phyloP scores from a whole-genome alignment of 192 early-diverging fungal species.

The Haplosporangium gracile region DNA sequence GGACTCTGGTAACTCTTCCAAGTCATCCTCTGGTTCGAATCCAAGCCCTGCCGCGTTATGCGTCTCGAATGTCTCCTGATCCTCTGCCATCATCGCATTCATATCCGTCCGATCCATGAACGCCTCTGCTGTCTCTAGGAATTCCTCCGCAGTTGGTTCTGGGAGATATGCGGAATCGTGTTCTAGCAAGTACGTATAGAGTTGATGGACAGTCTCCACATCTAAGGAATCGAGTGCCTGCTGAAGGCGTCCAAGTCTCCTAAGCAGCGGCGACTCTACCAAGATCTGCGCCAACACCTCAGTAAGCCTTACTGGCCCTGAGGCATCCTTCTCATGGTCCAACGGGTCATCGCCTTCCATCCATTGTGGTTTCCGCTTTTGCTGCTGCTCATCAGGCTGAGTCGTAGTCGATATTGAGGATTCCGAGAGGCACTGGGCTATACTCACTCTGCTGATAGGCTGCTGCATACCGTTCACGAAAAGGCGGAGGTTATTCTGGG shows the following conservation, averaged over 20 bases:
- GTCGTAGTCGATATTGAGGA: neutral
- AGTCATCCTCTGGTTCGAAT: slow-evolving; percentile 40
- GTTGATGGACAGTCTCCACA: slow-evolving; percentile 63
- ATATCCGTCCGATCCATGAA: slow-evolving; percentile 54
- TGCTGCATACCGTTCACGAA: slow-evolving; percentile 60
- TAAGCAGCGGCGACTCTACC: slow-evolving; percentile 60
- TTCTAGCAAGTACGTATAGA: slow-evolving; percentile 23
- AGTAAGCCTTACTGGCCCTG: slow-evolving; percentile 18
- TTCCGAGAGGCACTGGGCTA: neutral
- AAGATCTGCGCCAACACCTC: slow-evolving; percentile 58
- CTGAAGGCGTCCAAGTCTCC: slow-evolving; percentile 62
- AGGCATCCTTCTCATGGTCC: neutral
- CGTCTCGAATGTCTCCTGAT: slow-evolving; percentile 26
- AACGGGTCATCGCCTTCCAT: neutral
- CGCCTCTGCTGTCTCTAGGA: slow-evolving; percentile 40
- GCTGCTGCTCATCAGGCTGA: neutral
- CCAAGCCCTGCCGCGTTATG: slow-evolving; percentile 50
- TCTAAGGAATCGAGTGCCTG: slow-evolving; percentile 67
- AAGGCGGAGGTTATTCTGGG: slow-evolving; percentile 69
- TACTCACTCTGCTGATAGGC: slow-evolving; percentile 1
- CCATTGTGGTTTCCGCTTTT: neutral
- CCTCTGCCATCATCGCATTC: slow-evolving; percentile 34
- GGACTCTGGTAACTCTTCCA: slow-evolving; percentile 17
- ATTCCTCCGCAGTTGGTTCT: slow-evolving; percentile 62
- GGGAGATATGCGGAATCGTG: neutral